phyloP scores from a whole-genome alignment of 2,329 filamentous ascomycete genomes.

The Keithomyces neogunnii region DNA sequence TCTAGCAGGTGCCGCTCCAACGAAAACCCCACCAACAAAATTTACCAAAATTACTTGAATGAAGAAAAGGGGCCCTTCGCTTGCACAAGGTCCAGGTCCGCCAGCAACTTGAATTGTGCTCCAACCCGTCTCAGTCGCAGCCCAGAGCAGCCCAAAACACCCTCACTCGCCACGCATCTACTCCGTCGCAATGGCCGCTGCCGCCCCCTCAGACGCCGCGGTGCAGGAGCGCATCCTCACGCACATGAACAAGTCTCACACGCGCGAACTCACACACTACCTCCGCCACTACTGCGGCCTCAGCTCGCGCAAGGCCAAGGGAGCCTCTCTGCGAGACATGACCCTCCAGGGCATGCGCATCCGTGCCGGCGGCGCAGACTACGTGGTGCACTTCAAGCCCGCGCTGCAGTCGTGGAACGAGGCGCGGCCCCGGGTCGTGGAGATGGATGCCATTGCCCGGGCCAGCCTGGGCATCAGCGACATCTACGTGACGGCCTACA shows the following conservation, averaged over 20 bases:
- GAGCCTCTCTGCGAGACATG: slow-evolving; percentile 54
- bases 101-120: no score
- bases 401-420: slow-evolving; percentile 62
- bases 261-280: slow-evolving; percentile 65
- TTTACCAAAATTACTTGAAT: no score
- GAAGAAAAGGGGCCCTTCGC: no score
- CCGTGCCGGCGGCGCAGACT: slow-evolving; percentile 33
- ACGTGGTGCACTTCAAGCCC: slow-evolving; percentile 57
- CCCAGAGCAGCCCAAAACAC: not conserved
- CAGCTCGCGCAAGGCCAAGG: slow-evolving; percentile 39
- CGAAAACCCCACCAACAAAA: not conserved
- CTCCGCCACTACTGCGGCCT: slow-evolving; percentile 63
- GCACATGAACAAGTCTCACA: slow-evolving; percentile 85
- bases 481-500: slow-evolving; percentile 32
- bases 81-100: no score
- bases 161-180: not conserved
- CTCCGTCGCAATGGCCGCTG: not conserved
- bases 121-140: no score
- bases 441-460: slow-evolving; percentile 55
- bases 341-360: slow-evolving; percentile 56
- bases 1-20: not conserved
- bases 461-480: slow-evolving; percentile 49
- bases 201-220: slow-evolving; percentile 13
- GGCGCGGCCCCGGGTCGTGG: slow-evolving; percentile 60
- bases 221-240: slow-evolving; percentile 41